Evolutionary conservation across 805 yeast species (phyloP), one percentile per base, ranked within the genome.

Genomic region (Cyberlindnera sargentensis): DNA sequence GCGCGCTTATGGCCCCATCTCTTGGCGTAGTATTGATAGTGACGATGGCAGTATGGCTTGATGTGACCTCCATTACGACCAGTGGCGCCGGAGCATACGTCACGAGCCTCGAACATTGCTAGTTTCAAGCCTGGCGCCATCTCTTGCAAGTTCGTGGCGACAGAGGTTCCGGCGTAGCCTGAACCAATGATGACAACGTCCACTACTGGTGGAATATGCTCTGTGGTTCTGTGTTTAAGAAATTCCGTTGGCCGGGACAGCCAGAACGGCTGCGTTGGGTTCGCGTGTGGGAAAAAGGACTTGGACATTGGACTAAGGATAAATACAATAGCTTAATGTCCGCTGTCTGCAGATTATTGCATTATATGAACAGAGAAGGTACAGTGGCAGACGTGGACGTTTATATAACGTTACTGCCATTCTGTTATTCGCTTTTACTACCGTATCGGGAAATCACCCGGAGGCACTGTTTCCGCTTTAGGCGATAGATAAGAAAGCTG

Each of bases 61-160:
- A 73, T 49, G 48, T 72, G 77, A 3, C 77, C 77, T 24, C 77
- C 76, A 45, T 72, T 72, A 44, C 77, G 56, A 6, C 73, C 76
- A 2, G 75, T 68, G 6, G 76, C 77, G 31, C 73, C 72, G 8
- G 57, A 39, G 71, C 6, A 66, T 6, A 58, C 46, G 27, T 60
- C 62, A 37, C 73, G 56, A 3, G 75, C 76, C 48, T 73, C 78
- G 7, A 67, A 56, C 50, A 72, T 37, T 3, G 57, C 59, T 6
- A 64, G 50, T 7, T 47, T 45, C 10, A 49, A 37, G 9, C 28
- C 31, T 26, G 59, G 53, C 27, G 60, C 51, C 29, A 62, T 58
- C 37, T 63, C 54, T 6, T 59, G 49, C 34, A 67, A 45, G 46
- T 62, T 63, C 46, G 62, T 62, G 0, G 72, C 72, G 7, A 62